A percentile compares a stretch with the other conserved stretches of the same genome.
Conservation (phyloP, 2,329 filamentous ascomycete genomes). For the Aspergillus intermedius region DNA sequence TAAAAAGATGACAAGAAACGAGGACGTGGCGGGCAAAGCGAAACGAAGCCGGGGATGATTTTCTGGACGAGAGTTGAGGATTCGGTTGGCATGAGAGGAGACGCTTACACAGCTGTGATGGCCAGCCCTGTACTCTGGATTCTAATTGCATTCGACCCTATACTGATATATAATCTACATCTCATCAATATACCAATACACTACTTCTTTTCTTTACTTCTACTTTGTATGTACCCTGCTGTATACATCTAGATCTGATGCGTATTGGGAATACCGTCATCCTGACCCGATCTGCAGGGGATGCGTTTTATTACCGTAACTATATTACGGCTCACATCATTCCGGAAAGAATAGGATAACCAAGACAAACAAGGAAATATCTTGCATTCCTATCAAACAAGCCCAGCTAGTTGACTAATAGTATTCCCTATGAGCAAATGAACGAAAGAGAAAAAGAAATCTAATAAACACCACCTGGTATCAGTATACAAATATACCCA, state of each 20-base stretch:
- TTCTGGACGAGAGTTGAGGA: not conserved
- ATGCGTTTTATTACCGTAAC: not conserved
- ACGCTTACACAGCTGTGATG: too few relatives aligned
- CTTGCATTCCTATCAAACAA: not conserved
- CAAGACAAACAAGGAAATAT: not conserved
- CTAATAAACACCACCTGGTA: not conserved
- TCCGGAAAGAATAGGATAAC: not conserved
- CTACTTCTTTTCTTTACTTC: too few relatives aligned
- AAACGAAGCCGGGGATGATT: not conserved
- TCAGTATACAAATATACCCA: too few relatives aligned
- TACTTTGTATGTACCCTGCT: not conserved
- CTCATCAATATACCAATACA: too few relatives aligned
- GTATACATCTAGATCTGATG: not conserved
- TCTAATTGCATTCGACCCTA: too few relatives aligned
- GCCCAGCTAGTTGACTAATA: not conserved
- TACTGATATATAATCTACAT: too few relatives aligned
- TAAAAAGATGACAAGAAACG: conserved; percentile 27
- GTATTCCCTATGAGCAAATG: not conserved
- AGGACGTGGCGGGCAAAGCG: not conserved
- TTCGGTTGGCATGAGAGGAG: too few relatives aligned
- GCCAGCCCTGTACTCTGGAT: too few relatives aligned
- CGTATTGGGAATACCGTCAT: not conserved
- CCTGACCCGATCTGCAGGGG: not conserved
- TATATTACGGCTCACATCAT: not conserved
- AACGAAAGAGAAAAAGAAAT: not conserved